Base-by-base conservation (phyloP, 495 filamentous ascomycete genomes). In the Cryomyces antarcticus region DNA sequence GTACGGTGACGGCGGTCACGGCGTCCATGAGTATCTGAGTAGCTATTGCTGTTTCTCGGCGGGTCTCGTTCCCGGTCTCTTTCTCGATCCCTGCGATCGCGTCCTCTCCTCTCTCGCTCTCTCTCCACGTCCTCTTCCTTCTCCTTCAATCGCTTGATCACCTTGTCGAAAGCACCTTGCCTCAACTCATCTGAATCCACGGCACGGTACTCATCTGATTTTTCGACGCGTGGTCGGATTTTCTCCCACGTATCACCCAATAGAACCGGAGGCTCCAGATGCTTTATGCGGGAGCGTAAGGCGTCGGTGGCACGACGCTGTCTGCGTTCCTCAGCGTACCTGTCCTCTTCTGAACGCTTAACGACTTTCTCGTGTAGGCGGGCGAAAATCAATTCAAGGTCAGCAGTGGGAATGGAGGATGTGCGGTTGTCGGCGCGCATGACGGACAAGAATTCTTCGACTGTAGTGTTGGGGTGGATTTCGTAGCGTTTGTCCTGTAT, bases 161-260 rank as follows among this genome's bases (percentile, higher is more conserved):
- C 70, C 61, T 96, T 99, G 29, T 95, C 92, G 55, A 94, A 96
- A 7, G 85, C 92, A 43, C 71, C 66, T 28, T 76, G 73, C 39
- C 87, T 81, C 31, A 80, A 65, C 29, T 93, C 83, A 24, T 96
- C 89, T 7, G 78, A 72, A 41, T 80, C 69, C 28, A 96, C 66
- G 13, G 77, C 80, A 45, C 77, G 72, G 61, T 79, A 99, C 55
- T 95, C 89, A 9, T 85, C 73, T 30, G 71, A 72, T 43, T 79
- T 78, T 49, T 83, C 77, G 28, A 99, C 67, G 30, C 82, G 73
- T 31, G 77, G 69, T 41, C 75, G 76, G 17, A 94, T 70, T 57
- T 80, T 74, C 43, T 95, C 86, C 72, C 83, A 99, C 17, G 77
- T 85, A 56, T 94, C 86, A 42, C 64, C 69, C 27, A 73, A 53